These are phyloP conservation scores for Podila horticola DNA, from an alignment of 192 early-diverging fungal species.

Conservation along the genomic window DNA sequence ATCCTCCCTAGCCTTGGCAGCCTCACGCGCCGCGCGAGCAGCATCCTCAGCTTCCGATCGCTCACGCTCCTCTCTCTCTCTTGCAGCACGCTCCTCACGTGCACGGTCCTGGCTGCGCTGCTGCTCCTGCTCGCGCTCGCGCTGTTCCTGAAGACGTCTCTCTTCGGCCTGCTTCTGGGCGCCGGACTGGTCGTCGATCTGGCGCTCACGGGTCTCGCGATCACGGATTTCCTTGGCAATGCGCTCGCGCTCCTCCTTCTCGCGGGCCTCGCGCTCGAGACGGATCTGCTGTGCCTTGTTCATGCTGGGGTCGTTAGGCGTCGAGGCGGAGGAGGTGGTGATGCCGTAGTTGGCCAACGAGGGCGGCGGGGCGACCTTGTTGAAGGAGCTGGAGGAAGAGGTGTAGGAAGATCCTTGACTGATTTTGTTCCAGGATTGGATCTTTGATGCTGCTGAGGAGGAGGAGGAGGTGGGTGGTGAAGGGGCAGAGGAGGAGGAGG, in stretches of 20 bases:
- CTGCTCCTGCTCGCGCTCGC: constrained; percentile 33
- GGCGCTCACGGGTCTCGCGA: constrained; percentile 28
- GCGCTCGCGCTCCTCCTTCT: constrained; percentile 51
- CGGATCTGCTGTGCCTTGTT: constrained; percentile 53
- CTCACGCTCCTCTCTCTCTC: constrained; percentile 55
- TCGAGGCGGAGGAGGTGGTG: background rate
- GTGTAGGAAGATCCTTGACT: constrained; percentile 18
- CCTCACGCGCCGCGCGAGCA: constrained; percentile 33
- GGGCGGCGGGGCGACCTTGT: constrained; percentile 37
- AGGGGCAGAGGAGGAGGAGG: background rate
- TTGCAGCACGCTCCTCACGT: constrained; percentile 54
- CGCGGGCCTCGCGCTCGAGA: constrained; percentile 40
- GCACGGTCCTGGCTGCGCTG: constrained; percentile 49
- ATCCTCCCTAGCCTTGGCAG: constrained; percentile 13
- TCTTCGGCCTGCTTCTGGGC: constrained; percentile 44
- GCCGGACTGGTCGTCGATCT: background rate
- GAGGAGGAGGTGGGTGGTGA: constrained; percentile 9
- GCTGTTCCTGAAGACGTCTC: constrained; percentile 41
- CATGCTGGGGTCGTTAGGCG: constrained; percentile 34
- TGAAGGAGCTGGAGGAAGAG: constrained; percentile 22
- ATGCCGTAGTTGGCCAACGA: constrained; percentile 21
- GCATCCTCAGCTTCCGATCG: constrained; percentile 27
- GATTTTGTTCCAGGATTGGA: constrained; percentile 19
- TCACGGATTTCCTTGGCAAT: constrained; percentile 32
- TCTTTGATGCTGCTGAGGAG: background rate